Base-by-base conservation (phyloP, 1,139 yeast genomes). In the Hanseniaspora gamundiae region DNA sequence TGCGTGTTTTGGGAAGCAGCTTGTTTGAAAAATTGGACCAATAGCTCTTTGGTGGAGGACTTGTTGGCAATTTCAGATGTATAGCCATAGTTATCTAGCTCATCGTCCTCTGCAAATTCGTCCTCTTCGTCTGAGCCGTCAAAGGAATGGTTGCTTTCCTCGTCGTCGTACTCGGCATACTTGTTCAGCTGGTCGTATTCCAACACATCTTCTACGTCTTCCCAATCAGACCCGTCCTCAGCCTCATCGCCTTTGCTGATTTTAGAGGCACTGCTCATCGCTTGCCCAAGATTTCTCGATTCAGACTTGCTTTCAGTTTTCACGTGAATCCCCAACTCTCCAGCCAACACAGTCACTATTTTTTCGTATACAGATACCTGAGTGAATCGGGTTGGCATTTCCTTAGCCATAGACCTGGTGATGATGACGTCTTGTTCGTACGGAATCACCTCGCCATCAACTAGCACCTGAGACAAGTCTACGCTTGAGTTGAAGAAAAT, bases 391-490 rank as follows among this genome's bases (percentile, higher is more conserved):
- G 78, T 74, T 0, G 84, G 82, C 72, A 75, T 70, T n/a, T 68
- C 62, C 52, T 74, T 77, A 2, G 94, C 77, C 79, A 78, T 82
- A 0, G 96, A 85, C 53, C 98, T 71, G 0, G 97, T 91, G 8
- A 86, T 65, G 38, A 88, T 87, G 30, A 76, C 72, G 26, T 76
- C 70, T 16, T 66, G 62, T 17, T 64, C 63, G 49, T 78, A 73
- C 1, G 84, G 81, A 19, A 82, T 69, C 11, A 80, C 67, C 48
- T 87, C 94, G 4, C 95, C 96, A 53, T 86, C 75, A 0, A 88
- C 95, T 10, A 65, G 50, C 8, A 85, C 59, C 1, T 59, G 51
- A 42, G 70, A 68, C 8, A 84, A 60, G 30, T 79, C 62, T 1
- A 68, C 56, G 51, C 83, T 88, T 26, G 73, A 67, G 19, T 80